Conservation (phyloP, 2,329 filamentous ascomycete genomes). For the Ophiostoma perfectum region DNA sequence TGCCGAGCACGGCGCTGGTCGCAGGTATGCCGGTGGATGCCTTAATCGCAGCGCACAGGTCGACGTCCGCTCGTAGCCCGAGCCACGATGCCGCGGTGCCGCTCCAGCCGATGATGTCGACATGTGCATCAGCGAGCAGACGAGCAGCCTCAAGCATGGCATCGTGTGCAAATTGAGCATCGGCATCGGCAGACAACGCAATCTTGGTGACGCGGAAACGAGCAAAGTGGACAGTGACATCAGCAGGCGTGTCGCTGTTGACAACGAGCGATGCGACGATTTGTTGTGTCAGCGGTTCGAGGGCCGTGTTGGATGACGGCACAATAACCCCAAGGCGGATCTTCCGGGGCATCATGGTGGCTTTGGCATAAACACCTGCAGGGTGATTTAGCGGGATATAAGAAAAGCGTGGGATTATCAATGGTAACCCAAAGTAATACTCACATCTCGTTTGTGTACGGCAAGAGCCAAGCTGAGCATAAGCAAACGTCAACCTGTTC, state of each 20-base stretch:
- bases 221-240: conserved; percentile 40
- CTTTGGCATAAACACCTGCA: too few relatives aligned
- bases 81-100: conserved; percentile 38
- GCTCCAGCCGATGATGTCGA: conserved; percentile 38
- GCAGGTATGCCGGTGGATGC: conserved; percentile 36
- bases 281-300: conserved; percentile 39
- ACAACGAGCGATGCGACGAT: conserved; percentile 32
- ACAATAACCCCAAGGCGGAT: conserved; percentile 38
- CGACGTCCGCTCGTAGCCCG: conserved; percentile 38
- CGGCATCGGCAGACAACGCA: conserved; percentile 32
- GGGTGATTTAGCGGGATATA: too few relatives aligned
- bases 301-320: conserved; percentile 41
- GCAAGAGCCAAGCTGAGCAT: too few relatives aligned
- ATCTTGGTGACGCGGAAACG: conserved; percentile 40
- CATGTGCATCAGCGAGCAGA: conserved; percentile 36
- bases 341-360: neutral
- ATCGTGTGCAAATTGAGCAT: conserved; percentile 32
- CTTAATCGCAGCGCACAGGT: conserved; percentile 36
- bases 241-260: conserved; percentile 17
- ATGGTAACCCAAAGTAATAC: too few relatives aligned
- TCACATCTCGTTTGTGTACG: too few relatives aligned
- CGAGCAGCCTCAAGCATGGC: conserved; percentile 34
- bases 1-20: conserved; percentile 39
- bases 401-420: too few relatives aligned
- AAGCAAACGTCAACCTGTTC: too few relatives aligned